Conservation (phyloP, 306 rosid genomes). For the Gastrolobium bilobum region DNA sequence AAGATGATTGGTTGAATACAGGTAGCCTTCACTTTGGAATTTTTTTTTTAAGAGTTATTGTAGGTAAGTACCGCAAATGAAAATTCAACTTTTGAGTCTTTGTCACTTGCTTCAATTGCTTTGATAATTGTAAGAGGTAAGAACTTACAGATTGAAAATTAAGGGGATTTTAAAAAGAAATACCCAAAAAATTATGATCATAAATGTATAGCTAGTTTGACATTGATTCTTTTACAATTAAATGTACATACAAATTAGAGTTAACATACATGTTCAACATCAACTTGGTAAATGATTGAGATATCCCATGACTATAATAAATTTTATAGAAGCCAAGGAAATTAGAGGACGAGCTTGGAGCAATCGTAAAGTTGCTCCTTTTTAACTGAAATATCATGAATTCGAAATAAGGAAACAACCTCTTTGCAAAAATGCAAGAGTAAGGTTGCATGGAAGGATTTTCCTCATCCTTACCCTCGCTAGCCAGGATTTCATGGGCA, state of each 20-base stretch:
- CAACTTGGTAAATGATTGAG: background rate
- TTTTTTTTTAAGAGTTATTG: background rate
- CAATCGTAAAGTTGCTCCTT: too few relatives aligned
- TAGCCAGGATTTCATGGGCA: too few relatives aligned
- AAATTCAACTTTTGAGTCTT: constrained; percentile 3
- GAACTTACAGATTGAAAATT: constrained; percentile 8
- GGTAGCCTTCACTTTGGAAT: too few relatives aligned
- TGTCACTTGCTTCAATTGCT: background rate
- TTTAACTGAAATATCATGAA: too few relatives aligned
- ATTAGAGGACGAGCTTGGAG: too few relatives aligned
- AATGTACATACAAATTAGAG: background rate
- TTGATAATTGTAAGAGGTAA: background rate
- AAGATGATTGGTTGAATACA: too few relatives aligned
- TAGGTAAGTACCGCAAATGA: background rate
- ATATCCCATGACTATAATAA: background rate
- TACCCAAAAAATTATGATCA: background rate
- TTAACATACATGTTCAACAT: constrained; percentile 23
- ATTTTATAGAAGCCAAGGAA: background rate
- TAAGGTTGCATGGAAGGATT: too few relatives aligned
- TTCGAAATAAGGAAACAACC: too few relatives aligned
- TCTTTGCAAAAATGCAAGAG: too few relatives aligned
- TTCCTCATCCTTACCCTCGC: too few relatives aligned
- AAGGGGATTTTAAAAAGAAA: background rate
- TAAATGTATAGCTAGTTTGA: constrained; percentile 12
- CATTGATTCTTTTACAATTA: background rate